A percentile compares a stretch with the other conserved stretches of the same genome.
phyloP scores from a whole-genome alignment of 106 monocot species.

The Hemerocallis citrina region DNA sequence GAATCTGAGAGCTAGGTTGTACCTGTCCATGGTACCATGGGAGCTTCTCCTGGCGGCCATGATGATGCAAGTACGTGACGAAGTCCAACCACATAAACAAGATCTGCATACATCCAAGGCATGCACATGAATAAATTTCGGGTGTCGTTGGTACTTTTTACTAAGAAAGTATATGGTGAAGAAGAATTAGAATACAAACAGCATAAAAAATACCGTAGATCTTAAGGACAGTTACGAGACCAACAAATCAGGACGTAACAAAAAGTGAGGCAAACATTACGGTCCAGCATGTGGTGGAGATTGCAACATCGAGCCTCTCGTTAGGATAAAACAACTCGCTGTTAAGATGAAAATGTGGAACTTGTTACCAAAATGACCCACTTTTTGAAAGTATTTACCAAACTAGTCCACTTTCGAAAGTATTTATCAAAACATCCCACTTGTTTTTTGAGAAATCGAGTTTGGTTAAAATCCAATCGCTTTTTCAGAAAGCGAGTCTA shows the following conservation, averaged over 20 bases:
- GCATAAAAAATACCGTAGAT: constrained; percentile 52
- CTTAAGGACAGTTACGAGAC: constrained; percentile 43
- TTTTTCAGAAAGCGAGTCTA: too few relatives aligned
- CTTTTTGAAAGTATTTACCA: too few relatives aligned
- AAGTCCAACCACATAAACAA: constrained; percentile 53
- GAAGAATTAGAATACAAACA: constrained; percentile 27
- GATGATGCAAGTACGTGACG: constrained; percentile 59
- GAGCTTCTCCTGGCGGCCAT: constrained; percentile 40
- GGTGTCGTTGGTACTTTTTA: too few relatives aligned
- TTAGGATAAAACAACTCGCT: constrained; percentile 49
- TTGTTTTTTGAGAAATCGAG: too few relatives aligned
- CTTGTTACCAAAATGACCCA: too few relatives aligned
- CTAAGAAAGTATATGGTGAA: too few relatives aligned
- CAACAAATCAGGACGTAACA: constrained; percentile 16
- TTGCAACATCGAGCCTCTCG: constrained; percentile 39
- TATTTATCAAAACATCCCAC: too few relatives aligned
- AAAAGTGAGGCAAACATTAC: constrained; percentile 41
- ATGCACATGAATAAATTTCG: neutral
- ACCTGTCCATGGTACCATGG: constrained; percentile 61
- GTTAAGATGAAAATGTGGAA: constrained; percentile 57
- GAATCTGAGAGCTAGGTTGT: too few relatives aligned
- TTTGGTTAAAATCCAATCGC: too few relatives aligned
- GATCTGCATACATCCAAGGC: constrained; percentile 15
- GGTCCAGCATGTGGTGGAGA: constrained; percentile 51
- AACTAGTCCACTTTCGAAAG: too few relatives aligned